Evolutionary conservation across 441 rosid species (phyloP).

Genomic region (Jatropha podagrica): DNA sequence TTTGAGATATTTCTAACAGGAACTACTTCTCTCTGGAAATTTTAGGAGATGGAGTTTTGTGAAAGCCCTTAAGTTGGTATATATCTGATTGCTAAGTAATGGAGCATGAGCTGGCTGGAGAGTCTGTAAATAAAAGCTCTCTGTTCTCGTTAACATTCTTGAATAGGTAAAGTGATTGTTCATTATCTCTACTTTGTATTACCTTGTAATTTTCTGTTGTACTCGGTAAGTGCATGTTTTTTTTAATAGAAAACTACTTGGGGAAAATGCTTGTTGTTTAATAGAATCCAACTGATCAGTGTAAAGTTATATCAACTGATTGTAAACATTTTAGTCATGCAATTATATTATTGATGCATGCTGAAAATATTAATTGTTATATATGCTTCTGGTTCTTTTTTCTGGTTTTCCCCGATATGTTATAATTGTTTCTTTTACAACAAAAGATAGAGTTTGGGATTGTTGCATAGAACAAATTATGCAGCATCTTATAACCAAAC

Average conservation of each 20-base stretch:
- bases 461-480: neutral
- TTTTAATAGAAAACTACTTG: too few relatives aligned
- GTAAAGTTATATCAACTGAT: constrained; percentile 11
- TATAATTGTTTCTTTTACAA: neutral
- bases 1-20: constrained; percentile 17
- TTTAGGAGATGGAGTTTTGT: constrained; percentile 71
- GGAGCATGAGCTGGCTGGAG: constrained; percentile 23
- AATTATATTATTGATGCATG: constrained; percentile 12
- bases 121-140: constrained; percentile 33
- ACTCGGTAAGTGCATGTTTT: neutral
- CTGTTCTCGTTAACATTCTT: constrained; percentile 23
- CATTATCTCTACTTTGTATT: constrained; percentile 6
- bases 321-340: constrained; percentile 7
- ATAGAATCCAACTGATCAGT: constrained; percentile 12
- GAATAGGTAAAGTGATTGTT: constrained; percentile 12
- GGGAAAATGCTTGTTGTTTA: neutral
- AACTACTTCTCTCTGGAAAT: constrained; percentile 20
- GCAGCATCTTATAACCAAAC: neutral
- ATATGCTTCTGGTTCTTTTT: neutral
- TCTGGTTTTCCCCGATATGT: neutral
- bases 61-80: constrained; percentile 47
- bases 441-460: neutral
- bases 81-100: constrained; percentile 19
- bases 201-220: constrained; percentile 13
- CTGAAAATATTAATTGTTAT: neutral